These are phyloP conservation scores for Ganoderma resinaceum DNA, from an alignment of 1,284 basidiomycete genomes.

Conservation along the genomic window DNA sequence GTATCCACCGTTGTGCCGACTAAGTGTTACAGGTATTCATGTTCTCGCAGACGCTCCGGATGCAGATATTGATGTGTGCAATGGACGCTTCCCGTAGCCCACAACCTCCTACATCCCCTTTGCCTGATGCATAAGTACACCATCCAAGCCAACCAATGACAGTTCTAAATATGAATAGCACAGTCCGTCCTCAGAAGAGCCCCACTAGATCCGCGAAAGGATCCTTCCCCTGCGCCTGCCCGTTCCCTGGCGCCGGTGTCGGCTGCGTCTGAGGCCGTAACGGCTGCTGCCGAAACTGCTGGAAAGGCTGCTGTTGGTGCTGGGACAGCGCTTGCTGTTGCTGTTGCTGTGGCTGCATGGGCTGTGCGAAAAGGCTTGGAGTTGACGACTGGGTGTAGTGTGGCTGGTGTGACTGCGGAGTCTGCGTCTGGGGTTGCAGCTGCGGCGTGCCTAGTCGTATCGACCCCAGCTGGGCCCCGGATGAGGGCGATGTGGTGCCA, in stretches of 20 bases:
- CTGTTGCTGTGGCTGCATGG: constrained; percentile 25
- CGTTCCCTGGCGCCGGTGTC: constrained; percentile 30
- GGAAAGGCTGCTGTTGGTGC: constrained; percentile 26
- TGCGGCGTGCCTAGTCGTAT: constrained; percentile 41
- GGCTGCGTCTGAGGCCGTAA: constrained; percentile 30
- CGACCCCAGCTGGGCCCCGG: constrained; percentile 29
- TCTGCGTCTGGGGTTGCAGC: constrained; percentile 24
- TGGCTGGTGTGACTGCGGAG: constrained; percentile 20
- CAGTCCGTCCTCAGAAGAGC: constrained; percentile 58
- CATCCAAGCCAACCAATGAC: constrained; percentile 16
- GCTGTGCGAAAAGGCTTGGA: neutral
- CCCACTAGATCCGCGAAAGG: constrained; percentile 83
- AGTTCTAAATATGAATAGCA: constrained; percentile 21
- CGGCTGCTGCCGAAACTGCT: constrained; percentile 32
- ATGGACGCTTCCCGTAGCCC: constrained; percentile 2
- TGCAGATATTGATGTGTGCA: neutral
- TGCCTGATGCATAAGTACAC: constrained; percentile 3
- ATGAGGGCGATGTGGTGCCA: constrained; percentile 29
- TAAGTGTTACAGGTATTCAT: neutral
- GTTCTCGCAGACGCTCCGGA: neutral
- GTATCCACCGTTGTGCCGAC: neutral
- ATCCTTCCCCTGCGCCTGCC: constrained; percentile 64
- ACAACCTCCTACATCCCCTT: constrained; percentile 3
- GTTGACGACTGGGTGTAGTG: neutral
- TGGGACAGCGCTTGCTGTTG: constrained; percentile 31